Percentiles rank a stretch among this genome's conserved stretches.
phyloP scores from a whole-genome alignment of 2,329 filamentous ascomycete species.

The Leptographium procerum region DNA sequence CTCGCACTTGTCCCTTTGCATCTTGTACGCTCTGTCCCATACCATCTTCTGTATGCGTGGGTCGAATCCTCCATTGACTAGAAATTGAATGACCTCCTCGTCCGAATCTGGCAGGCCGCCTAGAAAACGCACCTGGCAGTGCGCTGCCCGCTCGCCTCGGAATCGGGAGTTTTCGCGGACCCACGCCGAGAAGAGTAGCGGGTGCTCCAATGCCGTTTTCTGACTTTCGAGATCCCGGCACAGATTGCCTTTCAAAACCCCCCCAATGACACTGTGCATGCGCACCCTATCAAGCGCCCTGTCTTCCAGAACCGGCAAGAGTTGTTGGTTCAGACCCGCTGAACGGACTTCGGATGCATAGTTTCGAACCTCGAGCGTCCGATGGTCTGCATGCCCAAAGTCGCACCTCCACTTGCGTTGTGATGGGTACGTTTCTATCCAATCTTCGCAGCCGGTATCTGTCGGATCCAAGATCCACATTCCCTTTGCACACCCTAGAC shows the following conservation, averaged over 20 bases:
- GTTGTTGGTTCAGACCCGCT: constrained; percentile 53
- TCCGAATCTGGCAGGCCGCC: constrained; percentile 38
- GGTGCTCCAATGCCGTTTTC: constrained; percentile 36
- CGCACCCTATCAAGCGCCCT: constrained; percentile 32
- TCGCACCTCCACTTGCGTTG: constrained; percentile 57
- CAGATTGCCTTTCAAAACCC: constrained; percentile 38
- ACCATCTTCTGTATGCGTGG: constrained; percentile 36
- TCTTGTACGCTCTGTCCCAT: constrained; percentile 30
- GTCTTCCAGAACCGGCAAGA: constrained; percentile 56
- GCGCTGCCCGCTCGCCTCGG: constrained; percentile 25
- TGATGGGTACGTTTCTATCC: constrained; percentile 56
- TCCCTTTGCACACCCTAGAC: constrained; percentile 64
- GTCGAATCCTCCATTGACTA: constrained; percentile 52
- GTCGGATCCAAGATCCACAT: constrained; percentile 55
- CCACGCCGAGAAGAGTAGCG: constrained; percentile 42
- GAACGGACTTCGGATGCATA: constrained; percentile 33
- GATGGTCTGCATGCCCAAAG: constrained; percentile 33
- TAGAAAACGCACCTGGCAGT: constrained; percentile 29
- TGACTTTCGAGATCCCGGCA: constrained; percentile 40
- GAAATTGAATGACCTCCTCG: constrained; percentile 39
- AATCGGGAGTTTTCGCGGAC: constrained; percentile 28
- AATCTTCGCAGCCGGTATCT: constrained; percentile 34
- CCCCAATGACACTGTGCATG: constrained; percentile 37
- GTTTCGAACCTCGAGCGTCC: constrained; percentile 54
- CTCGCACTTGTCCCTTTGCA: constrained; percentile 42